Evolutionary conservation across 495 filamentous ascomycete genomes (phyloP), one percentile per base, ranked within the genome.

Genomic region (Hypoxylon trugodes): DNA sequence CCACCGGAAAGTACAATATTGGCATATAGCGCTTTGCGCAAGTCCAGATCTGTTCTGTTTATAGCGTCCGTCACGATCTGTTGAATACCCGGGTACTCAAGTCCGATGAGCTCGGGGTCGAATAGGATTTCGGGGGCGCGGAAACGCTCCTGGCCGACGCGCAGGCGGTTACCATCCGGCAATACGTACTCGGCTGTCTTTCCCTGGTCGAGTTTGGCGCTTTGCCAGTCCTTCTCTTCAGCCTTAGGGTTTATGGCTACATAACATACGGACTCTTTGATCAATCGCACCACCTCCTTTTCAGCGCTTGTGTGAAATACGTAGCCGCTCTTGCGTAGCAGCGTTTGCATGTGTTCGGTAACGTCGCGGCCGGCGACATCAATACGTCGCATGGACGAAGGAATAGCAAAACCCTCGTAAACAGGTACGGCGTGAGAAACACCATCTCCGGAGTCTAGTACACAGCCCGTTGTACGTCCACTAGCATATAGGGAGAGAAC

Each of bases 341-440:
- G 79, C 57, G 89, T 85, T 75, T 98, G 96, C 77, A 99, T 77
- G 72, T 98, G 87, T 76, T 99, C 95, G 42, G 95, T 99, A 19
- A 99, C 92, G 77, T 99, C 95, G 60, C 95, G 86, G n/a, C 95
- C 95, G 40, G 96, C 95, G 33, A 99, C 94, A 77, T 99, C 96
- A 66, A 98, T 97, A 61, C 95, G 80, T 53, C 90, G 86, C 78
- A 98, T 98, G 69, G 90, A 93, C 77, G 89, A 95, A 1, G 93
- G 92, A 72, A 99, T 93, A 1, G 95, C 93, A 74, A 99, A 99
- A 6, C 95, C 95, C 74, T 99, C 93, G 75, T 95, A 99, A 10
- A 98, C 95, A 2, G 95, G 95, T 10, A 99, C 95, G 21, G 95
- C 93, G 68, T 99, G 95, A 22, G 96, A 96, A 40, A 99, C 95